Base-by-base conservation (phyloP, 2,329 filamentous ascomycete species). In the Sporothrix euskadiensis region DNA sequence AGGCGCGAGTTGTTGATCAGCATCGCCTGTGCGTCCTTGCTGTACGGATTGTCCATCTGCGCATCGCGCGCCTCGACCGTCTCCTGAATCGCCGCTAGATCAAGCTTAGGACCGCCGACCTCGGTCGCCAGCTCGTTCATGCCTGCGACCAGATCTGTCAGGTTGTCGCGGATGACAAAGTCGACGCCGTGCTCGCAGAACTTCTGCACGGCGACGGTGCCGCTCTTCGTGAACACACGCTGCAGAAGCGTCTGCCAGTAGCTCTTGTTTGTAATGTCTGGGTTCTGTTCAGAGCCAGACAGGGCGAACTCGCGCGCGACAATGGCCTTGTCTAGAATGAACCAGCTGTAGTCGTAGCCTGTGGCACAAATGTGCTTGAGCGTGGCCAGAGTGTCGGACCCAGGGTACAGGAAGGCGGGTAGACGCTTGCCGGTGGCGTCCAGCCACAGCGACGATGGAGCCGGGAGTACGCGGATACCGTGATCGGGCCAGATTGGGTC, bases 321-420 rank as follows among this genome's bases (percentile, higher is more conserved):
- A 77, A 90, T 90, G 78, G 80, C 81, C 75, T 87, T 86, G 78
- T 88, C 84, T 2, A 88, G 83, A 72, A 90, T 84, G 80, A 90
- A 90, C 88, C 88, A 90, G 1, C 85, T 86, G 81, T 90, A 90
- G 78, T 89, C 88, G 80, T 89, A 86, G 0, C 88, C 88, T 0
- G 88, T 90, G 75, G 79, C 80, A 82, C 87, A 88, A 74, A 90
- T 90, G 77, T 89, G 80, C 80, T 86, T 85, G 19, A 90, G 83
- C 1, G 88, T 90, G 0, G 81, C 85, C 4, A 89, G 80, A 0
- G 88, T 90, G 78, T 90, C 88, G 44, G 83, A 81, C 0, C 88
- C 88, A 0, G 88, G 88, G 79, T 83, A 90, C 0, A 89, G 81
- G 74, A 85, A 86, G 0, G 87, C 84, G 0, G 88, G 88, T 0